Base-by-base conservation (phyloP, 306 rosid genomes). In the Quercus berberidifolia region DNA sequence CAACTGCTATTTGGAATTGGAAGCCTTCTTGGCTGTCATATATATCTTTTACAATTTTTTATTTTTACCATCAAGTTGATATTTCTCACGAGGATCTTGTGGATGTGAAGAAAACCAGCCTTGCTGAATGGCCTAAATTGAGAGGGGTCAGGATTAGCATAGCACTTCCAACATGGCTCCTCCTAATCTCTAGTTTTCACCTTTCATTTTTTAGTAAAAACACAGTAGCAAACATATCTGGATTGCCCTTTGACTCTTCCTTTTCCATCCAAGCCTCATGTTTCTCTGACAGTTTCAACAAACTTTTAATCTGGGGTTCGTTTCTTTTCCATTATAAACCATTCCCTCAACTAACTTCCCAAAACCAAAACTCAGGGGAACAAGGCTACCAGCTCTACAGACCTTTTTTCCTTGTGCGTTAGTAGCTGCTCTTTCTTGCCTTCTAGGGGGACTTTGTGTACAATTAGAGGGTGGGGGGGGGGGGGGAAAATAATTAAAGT, bases 251-350 rank as follows among this genome's bases (percentile, higher is more conserved):
- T 74, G 70, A 73, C 83, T 76, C 46, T 55, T 51, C 58, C 74
- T 19, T 78, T 72, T 69, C 70, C 69, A 80, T 76, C 83, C 69
- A 38, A 78, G 73, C 88, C 91, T 31, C 85, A 49, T 80, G 74
- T 82, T 83, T 77, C 28, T 71, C 17, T 4, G 69, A 68, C 82
- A 6, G 25, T 56, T 74, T 8, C 14, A 78, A 81, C 89, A 1
- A 75, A 84, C 64, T 74, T 74, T 62, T 55, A 10, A 76, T 30
- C 43, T 15, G 4, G 55, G 25, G 33, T 12, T 49, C 23, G 9
- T 15, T 65, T 9, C 46, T 3, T 70, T 33, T 18, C 28, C 18
- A 3, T 52, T 18, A 70, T 59, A 46, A 33, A 73, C 69, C 38
- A 25, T 43, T 30, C 14, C 30, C 17, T 3, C 18, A 15, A 5